These are phyloP conservation scores for Zygosaccharomyces sapae DNA, from an alignment of 1,139 yeast genomes.

Conservation along the genomic window DNA sequence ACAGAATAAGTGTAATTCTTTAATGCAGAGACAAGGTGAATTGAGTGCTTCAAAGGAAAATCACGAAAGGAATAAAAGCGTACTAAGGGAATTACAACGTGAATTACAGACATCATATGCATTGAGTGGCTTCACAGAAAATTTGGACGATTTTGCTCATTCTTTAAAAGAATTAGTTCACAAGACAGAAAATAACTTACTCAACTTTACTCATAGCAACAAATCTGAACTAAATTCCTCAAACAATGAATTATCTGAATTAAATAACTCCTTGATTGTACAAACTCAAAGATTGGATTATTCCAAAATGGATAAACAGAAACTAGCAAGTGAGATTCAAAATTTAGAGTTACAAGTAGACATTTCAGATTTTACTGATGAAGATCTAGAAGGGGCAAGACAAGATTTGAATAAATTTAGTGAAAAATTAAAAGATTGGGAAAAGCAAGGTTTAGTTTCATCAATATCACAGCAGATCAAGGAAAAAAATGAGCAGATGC, in stretches of 20 bases:
- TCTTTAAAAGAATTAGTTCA: constrained; percentile 3
- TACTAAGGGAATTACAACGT: constrained; percentile 19
- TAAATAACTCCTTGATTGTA: constrained; percentile 18
- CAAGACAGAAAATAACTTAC: constrained; percentile 8
- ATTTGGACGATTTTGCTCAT: constrained; percentile 1
- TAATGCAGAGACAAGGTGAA: constrained; percentile 55
- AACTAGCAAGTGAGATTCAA: constrained; percentile 35
- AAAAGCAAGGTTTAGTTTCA: constrained; percentile 35
- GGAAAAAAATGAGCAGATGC: constrained; percentile 40
- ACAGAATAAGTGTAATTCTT: constrained; percentile 38
- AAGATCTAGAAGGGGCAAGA: constrained; percentile 21
- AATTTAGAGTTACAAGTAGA: constrained; percentile 24
- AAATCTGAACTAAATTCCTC: constrained; percentile 24
- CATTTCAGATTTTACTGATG: constrained; percentile 13
- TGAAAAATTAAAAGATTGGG: constrained; percentile 38
- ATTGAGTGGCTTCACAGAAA: neutral
- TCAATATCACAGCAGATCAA: constrained; percentile 41
- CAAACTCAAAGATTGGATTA: constrained; percentile 30
- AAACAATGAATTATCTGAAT: constrained; percentile 20
- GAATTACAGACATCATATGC: constrained; percentile 4
- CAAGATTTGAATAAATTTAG: constrained; percentile 16
- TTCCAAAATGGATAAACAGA: constrained; percentile 24
- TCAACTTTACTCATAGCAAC: constrained; percentile 17
- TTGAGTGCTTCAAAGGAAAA: constrained; percentile 47
- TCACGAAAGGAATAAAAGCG: constrained; percentile 34